Percentiles rank a stretch among this genome's conserved stretches.
Evolutionary conservation across 2,329 filamentous ascomycete genomes (phyloP).

Genomic region (Penicillium sp.): DNA sequence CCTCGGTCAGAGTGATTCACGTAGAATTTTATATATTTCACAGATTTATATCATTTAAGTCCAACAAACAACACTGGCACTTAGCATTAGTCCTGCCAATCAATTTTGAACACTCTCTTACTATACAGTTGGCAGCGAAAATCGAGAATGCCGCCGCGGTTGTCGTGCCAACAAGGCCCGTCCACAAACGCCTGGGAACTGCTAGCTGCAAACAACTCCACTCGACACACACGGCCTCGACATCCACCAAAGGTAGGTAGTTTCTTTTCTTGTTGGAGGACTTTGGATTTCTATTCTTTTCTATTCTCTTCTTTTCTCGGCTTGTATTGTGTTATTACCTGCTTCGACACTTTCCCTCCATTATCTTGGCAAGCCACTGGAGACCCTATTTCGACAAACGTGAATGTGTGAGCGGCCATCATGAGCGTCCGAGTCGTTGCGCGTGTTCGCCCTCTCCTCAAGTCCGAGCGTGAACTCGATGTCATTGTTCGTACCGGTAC

Average conservation of each 20-base stretch:
- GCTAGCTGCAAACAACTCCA: conserved; percentile 21
- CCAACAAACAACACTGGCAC: too few relatives aligned
- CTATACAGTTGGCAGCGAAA: too few relatives aligned
- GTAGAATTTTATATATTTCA: too few relatives aligned
- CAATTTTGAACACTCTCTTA: too few relatives aligned
- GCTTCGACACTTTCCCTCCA: not conserved
- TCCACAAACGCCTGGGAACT: conserved; percentile 10
- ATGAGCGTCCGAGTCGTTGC: conserved; percentile 80
- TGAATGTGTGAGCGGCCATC: conserved; percentile 23
- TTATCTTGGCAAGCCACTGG: too few relatives aligned
- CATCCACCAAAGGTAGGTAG: conserved; percentile 27
- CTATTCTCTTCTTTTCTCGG: conserved; percentile 10
- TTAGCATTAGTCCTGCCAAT: too few relatives aligned
- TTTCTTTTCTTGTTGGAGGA: conserved; percentile 17
- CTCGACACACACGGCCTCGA: conserved; percentile 10
- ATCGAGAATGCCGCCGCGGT: conserved; percentile 11
- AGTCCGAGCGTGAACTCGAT: conserved; percentile 84
- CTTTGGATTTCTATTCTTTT: conserved; percentile 17
- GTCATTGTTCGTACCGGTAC: conserved; percentile 76
- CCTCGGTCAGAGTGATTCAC: too few relatives aligned
- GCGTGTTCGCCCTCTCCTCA: conserved; percentile 84
- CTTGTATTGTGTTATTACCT: conserved; percentile 12
- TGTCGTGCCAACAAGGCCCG: conserved; percentile 28
- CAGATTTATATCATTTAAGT: too few relatives aligned
- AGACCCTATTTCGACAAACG: conserved; percentile 5